A percentile compares a stretch with the other conserved stretches of the same genome.
Evolutionary conservation across 2,329 filamentous ascomycete genomes (phyloP).

Genomic region (Zymoseptoria ardabiliae): DNA sequence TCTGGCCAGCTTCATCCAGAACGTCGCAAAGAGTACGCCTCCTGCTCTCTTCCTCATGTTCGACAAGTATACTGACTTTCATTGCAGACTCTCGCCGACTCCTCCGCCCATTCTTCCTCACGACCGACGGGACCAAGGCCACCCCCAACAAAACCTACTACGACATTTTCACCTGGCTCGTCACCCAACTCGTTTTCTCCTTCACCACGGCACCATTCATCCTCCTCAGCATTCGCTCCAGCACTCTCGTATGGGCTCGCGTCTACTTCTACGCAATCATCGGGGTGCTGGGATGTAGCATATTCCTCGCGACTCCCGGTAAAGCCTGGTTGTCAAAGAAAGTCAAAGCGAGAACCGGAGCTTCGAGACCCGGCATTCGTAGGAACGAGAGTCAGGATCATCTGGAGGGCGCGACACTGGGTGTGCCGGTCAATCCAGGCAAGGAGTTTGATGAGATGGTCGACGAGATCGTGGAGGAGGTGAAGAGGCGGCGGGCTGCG

Average conservation of each 20-base stretch:
- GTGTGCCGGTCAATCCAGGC: conserved; percentile 69
- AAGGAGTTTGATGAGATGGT: conserved; percentile 72
- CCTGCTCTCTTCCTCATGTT: neutral
- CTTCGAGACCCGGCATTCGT: conserved; percentile 20
- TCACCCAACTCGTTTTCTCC: conserved; percentile 74
- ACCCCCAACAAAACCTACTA: conserved; percentile 75
- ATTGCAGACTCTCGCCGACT: conserved; percentile 73
- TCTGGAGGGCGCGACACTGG: conserved; percentile 52
- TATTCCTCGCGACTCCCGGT: conserved; percentile 72
- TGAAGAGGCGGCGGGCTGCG: conserved; percentile 52
- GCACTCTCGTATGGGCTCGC: conserved; percentile 68
- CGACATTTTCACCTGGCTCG: conserved; percentile 66
- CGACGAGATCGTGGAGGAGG: conserved; percentile 64
- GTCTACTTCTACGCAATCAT: conserved; percentile 84
- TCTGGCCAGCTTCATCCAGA: conserved; percentile 84
- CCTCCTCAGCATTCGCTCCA: conserved; percentile 64
- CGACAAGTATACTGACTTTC: conserved; percentile 2
- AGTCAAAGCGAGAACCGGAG: conserved; percentile 30
- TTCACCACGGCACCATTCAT: conserved; percentile 83
- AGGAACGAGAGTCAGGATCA: conserved; percentile 29
- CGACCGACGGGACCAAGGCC: conserved; percentile 62
- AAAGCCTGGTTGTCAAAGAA: conserved; percentile 46
- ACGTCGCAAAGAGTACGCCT: conserved; percentile 79
- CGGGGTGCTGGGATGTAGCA: conserved; percentile 56
- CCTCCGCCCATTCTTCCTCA: conserved; percentile 86